Base-by-base conservation (phyloP, 2,329 filamentous ascomycete species). In the Lachnellula willkommii region DNA sequence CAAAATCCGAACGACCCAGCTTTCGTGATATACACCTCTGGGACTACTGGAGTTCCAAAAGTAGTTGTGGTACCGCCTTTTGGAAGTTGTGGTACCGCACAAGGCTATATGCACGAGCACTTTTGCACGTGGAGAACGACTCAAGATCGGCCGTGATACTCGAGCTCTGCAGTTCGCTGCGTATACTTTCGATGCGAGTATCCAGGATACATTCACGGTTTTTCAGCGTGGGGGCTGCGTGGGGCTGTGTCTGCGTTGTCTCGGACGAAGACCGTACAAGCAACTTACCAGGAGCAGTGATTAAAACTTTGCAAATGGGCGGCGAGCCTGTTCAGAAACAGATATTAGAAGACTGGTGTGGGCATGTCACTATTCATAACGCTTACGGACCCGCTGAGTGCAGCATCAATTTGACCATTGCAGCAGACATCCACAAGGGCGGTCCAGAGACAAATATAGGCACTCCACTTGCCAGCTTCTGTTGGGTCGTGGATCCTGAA, bases 231-330 rank as follows among this genome's bases (percentile, higher is more conserved):
- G 20, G 20, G 20, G 20, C 62, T 67, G 40, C 57, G 64, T 35
- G 72, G 72, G 72, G 70, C 7, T 70, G 68, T 47, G 65, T 74
- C 5, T 74, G 72, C 47, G 65, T 73, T 15, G 68, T 70, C 2
- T 72, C 71, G 0, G 70, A 73, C 28, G 65, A 42, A 15, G 20
- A 20, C 20, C 20, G 20, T 20, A 20, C 20, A 20, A 20, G 20
- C 20, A 20, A 20, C 20, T 20, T 20, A 20, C 20, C 20, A 20
- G 20, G 20, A 20, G 20, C 20, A 20, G 20, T 20, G 20, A 20
- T 20, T 20, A 20, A 20, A 20, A 20, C 20, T 20, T 20, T 20
- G 20, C 20, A 20, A 20, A 20, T 20, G 20, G 20, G 20, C 20
- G 20, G 20, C 20, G 20, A 20, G 20, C 20, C 20, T 20, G 20